These are phyloP conservation scores for Iodosphaeria phyllophila DNA, from an alignment of 2,329 filamentous ascomycete genomes.

Conservation along the genomic window DNA sequence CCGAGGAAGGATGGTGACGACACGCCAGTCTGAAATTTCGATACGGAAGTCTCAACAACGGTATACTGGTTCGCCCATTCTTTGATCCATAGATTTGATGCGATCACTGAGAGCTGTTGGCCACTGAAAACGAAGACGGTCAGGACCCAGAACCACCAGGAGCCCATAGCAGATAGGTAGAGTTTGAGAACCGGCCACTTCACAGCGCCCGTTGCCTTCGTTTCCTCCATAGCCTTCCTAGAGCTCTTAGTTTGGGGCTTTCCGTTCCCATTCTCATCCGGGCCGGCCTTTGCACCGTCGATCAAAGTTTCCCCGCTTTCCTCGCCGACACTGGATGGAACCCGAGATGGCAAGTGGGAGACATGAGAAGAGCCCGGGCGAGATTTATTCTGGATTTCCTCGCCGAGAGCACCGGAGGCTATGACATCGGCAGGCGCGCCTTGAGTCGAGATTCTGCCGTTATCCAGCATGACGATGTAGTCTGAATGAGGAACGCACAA, in stretches of 20 bases:
- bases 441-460: conserved; percentile 60
- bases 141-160: conserved; percentile 84
- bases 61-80: conserved; percentile 88
- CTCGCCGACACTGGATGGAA: conserved; percentile 56
- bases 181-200: conserved; percentile 73
- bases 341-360: conserved; percentile 60
- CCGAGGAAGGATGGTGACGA: conserved; percentile 17
- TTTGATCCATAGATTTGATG: conserved; percentile 86
- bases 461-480: conserved; percentile 71
- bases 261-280: conserved; percentile 24
- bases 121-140: conserved; percentile 57
- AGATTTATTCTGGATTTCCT: conserved; percentile 59
- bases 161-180: conserved; percentile 83
- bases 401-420: conserved; percentile 71
- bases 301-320: conserved; percentile 36
- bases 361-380: conserved; percentile 47
- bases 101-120: conserved; percentile 73
- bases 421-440: conserved; percentile 67
- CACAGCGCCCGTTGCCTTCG: conserved; percentile 70
- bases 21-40: conserved; percentile 15
- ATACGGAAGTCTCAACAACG: conserved; percentile 17
- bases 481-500: conserved; percentile 67
- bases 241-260: conserved; percentile 27
- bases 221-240: conserved; percentile 44
- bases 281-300: conserved; percentile 29